A percentile compares a stretch with the other conserved stretches of the same genome.
Conservation (phyloP, 1,284 basidiomycete species). For the Cutaneotrichosporon daszewskae region DNA sequence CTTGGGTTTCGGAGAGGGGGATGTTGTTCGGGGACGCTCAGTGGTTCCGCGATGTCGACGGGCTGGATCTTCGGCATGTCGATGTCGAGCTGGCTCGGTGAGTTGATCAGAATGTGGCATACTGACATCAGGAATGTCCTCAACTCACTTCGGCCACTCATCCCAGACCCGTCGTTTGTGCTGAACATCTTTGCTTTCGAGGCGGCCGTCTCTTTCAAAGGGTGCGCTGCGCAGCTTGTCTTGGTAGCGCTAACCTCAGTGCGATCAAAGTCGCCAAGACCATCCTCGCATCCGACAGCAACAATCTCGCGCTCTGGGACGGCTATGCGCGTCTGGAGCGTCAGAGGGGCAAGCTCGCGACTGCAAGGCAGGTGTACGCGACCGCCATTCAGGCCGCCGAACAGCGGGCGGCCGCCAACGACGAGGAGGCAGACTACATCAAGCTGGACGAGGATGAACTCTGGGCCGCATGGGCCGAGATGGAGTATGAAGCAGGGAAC, state of each 20-base stretch:
- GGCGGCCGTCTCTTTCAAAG: conserved; percentile 30
- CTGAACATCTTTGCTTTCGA: conserved; percentile 44
- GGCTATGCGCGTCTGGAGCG: conserved; percentile 75
- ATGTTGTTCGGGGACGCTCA: conserved; percentile 20
- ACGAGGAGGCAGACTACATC: conserved; percentile 10
- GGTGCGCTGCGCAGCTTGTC: conserved; percentile 18
- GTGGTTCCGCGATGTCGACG: conserved; percentile 45
- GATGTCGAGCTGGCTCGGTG: conserved; percentile 35
- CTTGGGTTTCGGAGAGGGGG: conserved; percentile 25
- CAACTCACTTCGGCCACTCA: conserved; percentile 23
- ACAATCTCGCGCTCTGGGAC: conserved; percentile 70
- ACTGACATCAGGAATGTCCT: conserved; percentile 27
- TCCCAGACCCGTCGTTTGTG: conserved; percentile 43
- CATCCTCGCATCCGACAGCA: conserved; percentile 59
- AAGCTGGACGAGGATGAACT: conserved; percentile 47
- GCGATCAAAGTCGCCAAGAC: conserved; percentile 61
- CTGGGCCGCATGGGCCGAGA: conserved; percentile 84
- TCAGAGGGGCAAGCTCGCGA: conserved; percentile 61
- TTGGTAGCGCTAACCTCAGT: conserved; percentile 11
- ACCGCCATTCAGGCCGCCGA: conserved; percentile 50
- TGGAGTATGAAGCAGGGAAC: conserved; percentile 57
- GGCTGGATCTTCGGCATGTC: conserved; percentile 28
- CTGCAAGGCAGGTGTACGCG: conserved; percentile 77
- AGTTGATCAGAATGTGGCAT: conserved; percentile 3
- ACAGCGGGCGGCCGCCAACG: conserved; percentile 15